Evolutionary conservation across 2,329 filamentous ascomycete species (phyloP), one percentile per base, ranked within the genome.

Genomic region (Penicillium oxalicum): DNA sequence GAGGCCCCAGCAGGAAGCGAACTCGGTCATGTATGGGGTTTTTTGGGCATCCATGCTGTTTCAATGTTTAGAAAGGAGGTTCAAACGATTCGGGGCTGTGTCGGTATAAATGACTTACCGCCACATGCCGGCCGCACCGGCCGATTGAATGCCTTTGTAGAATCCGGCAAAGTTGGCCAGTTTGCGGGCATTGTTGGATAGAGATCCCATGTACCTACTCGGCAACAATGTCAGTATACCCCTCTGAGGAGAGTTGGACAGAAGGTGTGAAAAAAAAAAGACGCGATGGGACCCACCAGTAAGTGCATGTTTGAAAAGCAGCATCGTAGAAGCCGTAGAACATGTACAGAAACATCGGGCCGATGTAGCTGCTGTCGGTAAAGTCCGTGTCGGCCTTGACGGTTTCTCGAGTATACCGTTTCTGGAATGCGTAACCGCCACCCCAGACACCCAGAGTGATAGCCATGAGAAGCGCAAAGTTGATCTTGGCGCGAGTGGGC

Each of bases 271-370:
- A 26, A 24, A 38, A 5, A 25, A n/a, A 9, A 3, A 11, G 26
- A 11, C 12, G 29, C n/a, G 9, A 12, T 18, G 11, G 8, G 39
- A 65, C 75, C 59, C 67, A 79, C 91, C 91, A 96, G 77, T 97
- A 96, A 43, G 91, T 84, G 61, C 77, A 83, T 0, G 89, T 91
- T 74, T 97, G 91, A 85, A 89, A 96, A 47, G 84, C 81, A 38
- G 91, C 88, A 66, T 96, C 91, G 60, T 84, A 93, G 69, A 93
- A 85, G 36, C 89, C 89, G 66, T 93, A 94, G 70, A 91, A 91
- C 61, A 95, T 88, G 74, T 90, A 94, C 45, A 95, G 72, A 67
- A 95, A 88, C 81, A 95, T 88, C 9, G 87, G 87, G 0, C 86
- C 88, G 50, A 84, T 77, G 64, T 86, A 93, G 46, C 81, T 81